Evolutionary conservation across 2,329 filamentous ascomycete genomes (phyloP), one percentile per base, ranked within the genome.

Genomic region (Periconia sp.): DNA sequence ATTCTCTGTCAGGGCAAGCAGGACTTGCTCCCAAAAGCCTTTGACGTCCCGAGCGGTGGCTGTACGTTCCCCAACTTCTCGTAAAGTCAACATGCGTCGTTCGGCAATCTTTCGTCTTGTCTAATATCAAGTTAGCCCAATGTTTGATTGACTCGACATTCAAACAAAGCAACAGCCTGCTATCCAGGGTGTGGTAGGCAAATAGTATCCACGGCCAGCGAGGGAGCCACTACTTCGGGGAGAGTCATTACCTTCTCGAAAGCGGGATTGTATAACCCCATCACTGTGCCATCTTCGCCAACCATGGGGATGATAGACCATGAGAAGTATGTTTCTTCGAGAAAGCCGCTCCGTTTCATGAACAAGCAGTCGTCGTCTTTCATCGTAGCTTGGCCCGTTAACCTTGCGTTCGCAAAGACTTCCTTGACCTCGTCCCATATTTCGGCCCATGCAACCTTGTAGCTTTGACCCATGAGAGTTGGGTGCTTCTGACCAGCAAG

Each of bases 321-420:
- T 10, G 86, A 88, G 64, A 92, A 92, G 62, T 88, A 92, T 0
- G 87, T 84, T 62, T 94, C 89, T 66, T 95, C 88, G 1, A 89
- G 69, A 48, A 81, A 89, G 1, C 84, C 82, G 50, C 83, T 81
- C 6, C 89, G 81, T 33, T 79, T 76, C 22, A 94, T 79, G 57
- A 91, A 90, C 1, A 92, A 74, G 43, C 83, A 83, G 50, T 92
- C 87, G 56, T 94, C 89, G 52, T 92, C 85, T 66, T 91, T 92
- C 86, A 92, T 89, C 0, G 85, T 90, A 1, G 88, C 86, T 70
- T 91, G 85, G 0, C 88, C 89, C 4, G 84, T 86, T 26, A 80
- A 69, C 66, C 79, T 81, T 0, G 88, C 89, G 47, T 76, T 83
- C 13, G 79, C 74, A 51, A 94, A 88, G 0, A 88, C 78, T 2